These are phyloP conservation scores for Pinguiococcus pyrenoidosus DNA, from an alignment of 108 stramenopile genomes.

Conservation along the genomic window DNA sequence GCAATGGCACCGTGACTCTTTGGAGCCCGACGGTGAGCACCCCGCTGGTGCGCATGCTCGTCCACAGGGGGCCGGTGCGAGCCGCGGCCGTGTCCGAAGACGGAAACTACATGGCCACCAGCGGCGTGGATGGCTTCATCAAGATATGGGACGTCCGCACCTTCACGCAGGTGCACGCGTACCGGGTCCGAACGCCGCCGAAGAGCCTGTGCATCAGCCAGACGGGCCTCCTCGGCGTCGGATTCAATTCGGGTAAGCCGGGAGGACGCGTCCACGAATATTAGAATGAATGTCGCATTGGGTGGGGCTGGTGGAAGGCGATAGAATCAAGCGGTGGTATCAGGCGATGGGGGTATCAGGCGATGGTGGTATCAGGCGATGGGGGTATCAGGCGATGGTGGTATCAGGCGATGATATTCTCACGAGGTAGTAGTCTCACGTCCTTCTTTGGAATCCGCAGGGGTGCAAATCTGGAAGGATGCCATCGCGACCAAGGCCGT, in stretches of 20 bases:
- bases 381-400: too few relatives aligned
- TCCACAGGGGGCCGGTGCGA: slow-evolving; percentile 69
- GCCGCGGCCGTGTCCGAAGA: slow-evolving; percentile 60
- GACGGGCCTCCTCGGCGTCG: slow-evolving; percentile 65
- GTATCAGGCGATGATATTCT: too few relatives aligned
- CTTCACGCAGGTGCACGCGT: slow-evolving; percentile 32
- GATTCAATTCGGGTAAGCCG: too few relatives aligned
- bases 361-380: too few relatives aligned
- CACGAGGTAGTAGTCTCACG: too few relatives aligned
- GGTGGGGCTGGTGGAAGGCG: too few relatives aligned
- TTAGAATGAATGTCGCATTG: too few relatives aligned
- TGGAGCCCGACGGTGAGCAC: slow-evolving; percentile 70
- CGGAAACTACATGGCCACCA: slow-evolving; percentile 76
- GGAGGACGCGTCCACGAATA: too few relatives aligned
- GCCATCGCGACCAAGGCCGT: slow-evolving; percentile 50
- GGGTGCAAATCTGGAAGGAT: slow-evolving; percentile 73
- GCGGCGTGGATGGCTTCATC: slow-evolving; percentile 51
- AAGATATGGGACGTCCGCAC: slow-evolving; percentile 89
- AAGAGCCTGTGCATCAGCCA: slow-evolving; percentile 73
- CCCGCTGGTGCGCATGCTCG: slow-evolving; percentile 63
- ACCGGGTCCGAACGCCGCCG: slow-evolving; percentile 19
- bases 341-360: too few relatives aligned
- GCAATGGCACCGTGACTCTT: slow-evolving; percentile 87
- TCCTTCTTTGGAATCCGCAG: too few relatives aligned
- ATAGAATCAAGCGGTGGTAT: too few relatives aligned